These are phyloP conservation scores for Leishmania tropica DNA, from an alignment of 208 protist species.

Conservation along the genomic window DNA sequence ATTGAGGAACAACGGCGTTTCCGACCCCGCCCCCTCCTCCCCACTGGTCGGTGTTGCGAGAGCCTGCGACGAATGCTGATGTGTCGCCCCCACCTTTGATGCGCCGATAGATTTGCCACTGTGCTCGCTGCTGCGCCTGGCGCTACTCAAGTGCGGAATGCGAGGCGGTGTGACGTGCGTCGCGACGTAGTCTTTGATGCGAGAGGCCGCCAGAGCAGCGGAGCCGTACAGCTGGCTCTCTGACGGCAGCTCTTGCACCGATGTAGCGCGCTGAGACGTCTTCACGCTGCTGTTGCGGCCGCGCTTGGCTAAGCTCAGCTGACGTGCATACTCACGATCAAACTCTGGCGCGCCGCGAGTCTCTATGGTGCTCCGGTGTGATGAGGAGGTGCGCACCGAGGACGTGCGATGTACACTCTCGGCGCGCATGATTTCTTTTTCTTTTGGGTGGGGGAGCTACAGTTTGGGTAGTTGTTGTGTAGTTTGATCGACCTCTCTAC, in stretches of 20 bases:
- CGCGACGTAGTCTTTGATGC: constrained; percentile 37
- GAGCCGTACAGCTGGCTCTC: constrained; percentile 16
- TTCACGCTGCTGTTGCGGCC: constrained; percentile 34
- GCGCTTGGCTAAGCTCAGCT: constrained; percentile 46
- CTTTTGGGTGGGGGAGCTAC: not conserved
- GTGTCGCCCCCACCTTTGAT: not conserved
- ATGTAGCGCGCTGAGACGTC: constrained; percentile 15
- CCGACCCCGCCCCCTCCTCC: not conserved
- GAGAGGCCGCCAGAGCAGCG: constrained; percentile 15
- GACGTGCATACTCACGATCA: constrained; percentile 51
- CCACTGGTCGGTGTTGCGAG: not conserved
- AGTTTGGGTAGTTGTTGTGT: not conserved
- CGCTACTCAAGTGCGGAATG: not conserved
- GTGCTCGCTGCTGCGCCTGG: not conserved
- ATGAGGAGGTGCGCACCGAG: constrained; percentile 43
- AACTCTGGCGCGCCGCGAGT: constrained; percentile 61
- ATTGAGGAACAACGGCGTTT: not conserved
- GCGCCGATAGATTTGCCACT: not conserved
- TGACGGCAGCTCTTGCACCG: not conserved
- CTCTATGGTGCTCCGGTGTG: constrained; percentile 68
- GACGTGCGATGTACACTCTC: constrained; percentile 6
- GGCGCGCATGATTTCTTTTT: not conserved
- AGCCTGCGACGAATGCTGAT: not conserved
- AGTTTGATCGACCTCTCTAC: not conserved
- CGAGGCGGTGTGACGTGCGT: constrained; percentile 33